phyloP scores from a whole-genome alignment of 2,329 filamentous ascomycete species.

The Bipolaris gigantea region DNA sequence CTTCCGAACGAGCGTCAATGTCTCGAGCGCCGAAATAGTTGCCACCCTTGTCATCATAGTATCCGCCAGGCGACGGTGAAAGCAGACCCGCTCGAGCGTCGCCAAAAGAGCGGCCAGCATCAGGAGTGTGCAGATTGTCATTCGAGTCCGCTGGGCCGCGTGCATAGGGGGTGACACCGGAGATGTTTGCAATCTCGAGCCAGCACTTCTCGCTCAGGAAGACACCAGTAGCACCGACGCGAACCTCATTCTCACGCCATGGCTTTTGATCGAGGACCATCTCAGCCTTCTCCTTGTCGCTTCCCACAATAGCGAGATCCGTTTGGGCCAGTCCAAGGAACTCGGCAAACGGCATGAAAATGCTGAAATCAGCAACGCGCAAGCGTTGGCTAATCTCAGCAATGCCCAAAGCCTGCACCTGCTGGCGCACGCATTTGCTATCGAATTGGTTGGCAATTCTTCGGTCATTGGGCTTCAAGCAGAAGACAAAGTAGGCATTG shows the following conservation, averaged over 20 bases:
- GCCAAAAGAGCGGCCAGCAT: conserved; percentile 56
- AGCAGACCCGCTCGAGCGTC: conserved; percentile 62
- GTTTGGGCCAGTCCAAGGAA: conserved; percentile 87
- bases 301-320: conserved; percentile 84
- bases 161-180: conserved; percentile 57
- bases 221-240: conserved; percentile 86
- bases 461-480: conserved; percentile 93
- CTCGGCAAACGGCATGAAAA: conserved; percentile 94
- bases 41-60: conserved; percentile 73
- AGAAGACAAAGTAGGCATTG: conserved; percentile 96
- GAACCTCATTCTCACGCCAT: conserved; percentile 90
- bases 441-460: conserved; percentile 98
- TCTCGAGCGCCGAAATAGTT: conserved; percentile 83
- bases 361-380: conserved; percentile 88
- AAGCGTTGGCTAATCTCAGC: conserved; percentile 94
- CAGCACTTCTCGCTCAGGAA: conserved; percentile 96
- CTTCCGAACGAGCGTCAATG: conserved; percentile 83
- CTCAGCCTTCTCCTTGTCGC: conserved; percentile 88
- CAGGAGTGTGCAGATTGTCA: conserved; percentile 61
- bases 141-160: conserved; percentile 29
- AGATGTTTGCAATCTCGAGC: conserved; percentile 81
- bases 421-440: conserved; percentile 94
- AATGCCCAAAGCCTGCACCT: conserved; percentile 93
- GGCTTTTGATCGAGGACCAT: conserved; percentile 87
- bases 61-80: conserved; percentile 60